Conservation (phyloP, 768 basidiomycete species). For the Chalciporus piperatus region DNA sequence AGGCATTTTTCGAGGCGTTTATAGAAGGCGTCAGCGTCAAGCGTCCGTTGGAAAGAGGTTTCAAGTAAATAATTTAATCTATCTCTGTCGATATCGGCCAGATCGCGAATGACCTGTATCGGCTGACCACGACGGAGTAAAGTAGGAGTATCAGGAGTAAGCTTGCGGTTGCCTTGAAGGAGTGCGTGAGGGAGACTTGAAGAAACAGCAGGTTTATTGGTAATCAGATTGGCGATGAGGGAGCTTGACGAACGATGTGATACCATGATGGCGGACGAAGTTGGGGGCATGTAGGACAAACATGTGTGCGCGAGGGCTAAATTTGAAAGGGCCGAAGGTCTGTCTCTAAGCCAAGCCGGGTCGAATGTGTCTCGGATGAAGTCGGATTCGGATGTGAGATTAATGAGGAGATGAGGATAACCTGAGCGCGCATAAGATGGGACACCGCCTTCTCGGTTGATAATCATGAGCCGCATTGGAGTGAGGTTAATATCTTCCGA, state of each 20-base stretch:
- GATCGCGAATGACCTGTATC: conserved; percentile 73
- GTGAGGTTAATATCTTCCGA: conserved; percentile 76
- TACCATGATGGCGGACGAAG: conserved; percentile 94
- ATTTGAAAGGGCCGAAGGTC: conserved; percentile 87
- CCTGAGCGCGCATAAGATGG: conserved; percentile 96
- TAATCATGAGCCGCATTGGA: conserved; percentile 94
- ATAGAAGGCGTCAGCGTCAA: conserved; percentile 78
- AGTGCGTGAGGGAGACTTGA: conserved; percentile 94
- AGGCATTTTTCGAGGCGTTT: conserved; percentile 68
- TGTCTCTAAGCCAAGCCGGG: conserved; percentile 65
- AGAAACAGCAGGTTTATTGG: conserved; percentile 95
- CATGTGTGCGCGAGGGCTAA: conserved; percentile 82
- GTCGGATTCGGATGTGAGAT: conserved; percentile 81
- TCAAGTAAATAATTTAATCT: conserved; percentile 85
- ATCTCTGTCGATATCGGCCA: conserved; percentile 64
- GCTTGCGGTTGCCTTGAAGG: conserved; percentile 79
- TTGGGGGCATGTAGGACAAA: conserved; percentile 86
- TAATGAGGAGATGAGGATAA: conserved; percentile 93
- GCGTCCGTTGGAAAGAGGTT: conserved; percentile 73
- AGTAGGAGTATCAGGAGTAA: conserved; percentile 90
- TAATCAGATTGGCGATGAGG: conserved; percentile 95
- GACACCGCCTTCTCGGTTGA: conserved; percentile 93
- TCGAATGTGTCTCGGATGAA: conserved; percentile 87
- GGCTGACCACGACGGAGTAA: conserved; percentile 86
- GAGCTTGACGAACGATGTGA: conserved; percentile 95